Base-by-base conservation (phyloP, 441 rosid species). In the Aquilaria agallochum region DNA sequence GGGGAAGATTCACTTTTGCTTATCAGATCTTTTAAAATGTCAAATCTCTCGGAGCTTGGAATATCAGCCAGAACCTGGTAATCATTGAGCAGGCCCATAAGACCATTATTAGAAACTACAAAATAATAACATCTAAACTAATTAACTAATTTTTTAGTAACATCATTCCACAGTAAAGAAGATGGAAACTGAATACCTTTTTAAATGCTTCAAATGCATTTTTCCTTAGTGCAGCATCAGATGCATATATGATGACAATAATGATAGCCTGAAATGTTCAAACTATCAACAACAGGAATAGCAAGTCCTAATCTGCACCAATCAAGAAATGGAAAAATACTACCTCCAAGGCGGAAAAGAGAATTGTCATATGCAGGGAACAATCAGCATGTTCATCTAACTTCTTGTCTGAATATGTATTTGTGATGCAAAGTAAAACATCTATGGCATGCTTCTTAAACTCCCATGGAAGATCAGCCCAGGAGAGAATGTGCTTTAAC, bases 321-420 rank as follows among this genome's bases (percentile, higher is more conserved):
- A 36, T 36, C 6, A 8, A 31, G 55, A 58, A 33, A 56, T 55
- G 49, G 66, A 51, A 60, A 63, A 64, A 67, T 48, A 66, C 47
- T 70, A 85, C 96, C 99, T 87, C 89, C 74, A 86, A 74, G 62
- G 85, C 62, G 63, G 90, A 76, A 72, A 73, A 87, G 64, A 84
- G 74, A 68, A 84, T 74, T 61, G 93, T 85, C 66, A 81, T 73
- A 69, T 78, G 78, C 40, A 64, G 52, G 50, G 87, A 80, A 72
- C 78, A 79, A 64, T 89, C 94, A 55, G 65, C 48, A 54, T 66
- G 68, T 52, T 70, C 77, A 67, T 67, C 71, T 55, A 68, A 63
- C 44, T 73, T 69, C 46, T 67, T 59, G 59, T 76, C 64, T 60
- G 45, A 13, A 74, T 45, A 68, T 78, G 74, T 87, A 65, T 70